A percentile compares a stretch with the other conserved stretches of the same genome.
phyloP scores from a whole-genome alignment of 2,329 filamentous ascomycete species.

The Xylariaceae sp. region DNA sequence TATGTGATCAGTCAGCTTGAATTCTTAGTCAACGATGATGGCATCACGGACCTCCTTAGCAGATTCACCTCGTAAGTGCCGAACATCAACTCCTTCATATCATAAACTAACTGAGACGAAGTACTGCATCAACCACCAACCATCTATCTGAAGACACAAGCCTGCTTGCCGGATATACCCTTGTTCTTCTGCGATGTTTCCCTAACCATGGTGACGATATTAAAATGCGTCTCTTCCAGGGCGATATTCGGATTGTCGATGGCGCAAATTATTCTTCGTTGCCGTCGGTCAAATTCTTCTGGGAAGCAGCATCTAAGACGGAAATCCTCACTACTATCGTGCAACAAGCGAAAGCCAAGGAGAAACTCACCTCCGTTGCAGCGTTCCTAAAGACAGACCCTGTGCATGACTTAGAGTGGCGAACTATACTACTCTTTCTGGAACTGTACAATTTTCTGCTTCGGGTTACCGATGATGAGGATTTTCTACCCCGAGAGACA shows the following conservation, averaged over 20 bases:
- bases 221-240: conserved; percentile 90
- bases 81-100: conserved; percentile 31
- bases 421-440: conserved; percentile 85
- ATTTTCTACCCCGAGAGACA: conserved; percentile 76
- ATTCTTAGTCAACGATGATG: conserved; percentile 76
- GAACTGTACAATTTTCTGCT: conserved; percentile 94
- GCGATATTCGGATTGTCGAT: conserved; percentile 59
- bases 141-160: conserved; percentile 66
- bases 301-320: conserved; percentile 65
- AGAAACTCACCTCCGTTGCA: conserved; percentile 34
- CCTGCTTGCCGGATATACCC: conserved; percentile 81
- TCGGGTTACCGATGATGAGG: conserved; percentile 93
- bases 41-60: conserved; percentile 68
- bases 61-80: conserved; percentile 48
- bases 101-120: conserved; percentile 35
- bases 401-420: conserved; percentile 75
- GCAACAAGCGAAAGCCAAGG: conserved; percentile 39
- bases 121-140: conserved; percentile 40
- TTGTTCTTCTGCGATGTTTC: conserved; percentile 86
- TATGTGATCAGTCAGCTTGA: conserved; percentile 72
- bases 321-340: conserved; percentile 47
- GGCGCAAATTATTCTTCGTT: conserved; percentile 49
- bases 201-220: conserved; percentile 84
- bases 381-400: conserved; percentile 41
- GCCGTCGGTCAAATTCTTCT: conserved; percentile 83